A percentile compares a stretch with the other conserved stretches of the same genome.
These are phyloP conservation scores for Saxophila tyrrhenica DNA, from an alignment of 495 filamentous ascomycete genomes.

Conservation along the genomic window DNA sequence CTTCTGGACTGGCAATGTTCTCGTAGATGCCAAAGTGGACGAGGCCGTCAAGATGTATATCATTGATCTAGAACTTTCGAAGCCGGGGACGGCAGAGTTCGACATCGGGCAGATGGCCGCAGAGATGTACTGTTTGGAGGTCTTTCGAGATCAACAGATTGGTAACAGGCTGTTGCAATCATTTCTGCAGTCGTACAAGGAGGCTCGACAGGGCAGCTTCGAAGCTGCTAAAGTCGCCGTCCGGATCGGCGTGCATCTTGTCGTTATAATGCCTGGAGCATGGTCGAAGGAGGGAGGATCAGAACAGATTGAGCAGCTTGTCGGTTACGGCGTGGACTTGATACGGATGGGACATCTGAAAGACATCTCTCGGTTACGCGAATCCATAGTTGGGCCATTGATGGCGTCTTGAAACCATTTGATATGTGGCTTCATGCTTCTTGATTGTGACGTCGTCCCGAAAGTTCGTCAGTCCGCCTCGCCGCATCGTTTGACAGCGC, in stretches of 20 bases:
- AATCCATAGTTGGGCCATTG: conserved; percentile 2
- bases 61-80: conserved; percentile 3
- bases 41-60: neutral
- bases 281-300: neutral
- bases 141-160: neutral
- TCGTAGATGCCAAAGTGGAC: neutral
- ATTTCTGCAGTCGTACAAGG: neutral
- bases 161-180: neutral
- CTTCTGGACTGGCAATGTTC: conserved; percentile 10
- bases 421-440: too few species aligned
- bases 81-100: conserved; percentile 3
- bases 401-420: neutral
- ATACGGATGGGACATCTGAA: neutral
- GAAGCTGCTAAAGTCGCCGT: conserved; percentile 5
- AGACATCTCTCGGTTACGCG: neutral
- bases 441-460: too few species aligned
- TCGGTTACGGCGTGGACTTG: neutral
- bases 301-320: neutral
- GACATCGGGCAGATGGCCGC: conserved; percentile 7
- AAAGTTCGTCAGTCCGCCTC: too few species aligned
- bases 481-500: too few species aligned
- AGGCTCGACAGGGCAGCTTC: neutral
- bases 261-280: neutral
- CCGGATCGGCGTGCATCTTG: conserved; percentile 2
- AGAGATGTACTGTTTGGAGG: conserved; percentile 7